Base-by-base conservation (phyloP, 2,329 filamentous ascomycete genomes). In the Penicillium sp. region DNA sequence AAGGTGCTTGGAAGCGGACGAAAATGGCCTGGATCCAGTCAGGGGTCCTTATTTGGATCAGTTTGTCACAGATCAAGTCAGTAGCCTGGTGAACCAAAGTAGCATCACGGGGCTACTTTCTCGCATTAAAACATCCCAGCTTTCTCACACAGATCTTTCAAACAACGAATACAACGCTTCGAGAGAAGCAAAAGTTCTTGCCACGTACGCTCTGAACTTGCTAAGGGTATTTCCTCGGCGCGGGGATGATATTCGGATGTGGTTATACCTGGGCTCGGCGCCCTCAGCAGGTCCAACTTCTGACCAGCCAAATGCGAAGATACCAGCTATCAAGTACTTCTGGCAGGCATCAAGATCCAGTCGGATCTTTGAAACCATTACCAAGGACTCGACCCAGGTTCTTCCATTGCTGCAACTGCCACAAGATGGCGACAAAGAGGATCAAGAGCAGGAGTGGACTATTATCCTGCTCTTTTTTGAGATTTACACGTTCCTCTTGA, bases 231-330 rank as follows among this genome's bases (percentile, higher is more conserved):
- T 97, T 64, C 92, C 93, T 9, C 79, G 82, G 7, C 84, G 86
- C 58, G 88, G 87, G 4, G 93, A 97, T 69, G 92, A 97, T 58
- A 95, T 97, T 59, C 88, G 93, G 23, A 96, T 97, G 91, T 93
- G 91, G 78, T 80, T 97, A 0, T 97, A 94, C 69, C 82, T 94
- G 41, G 90, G 91, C 0, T 86, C 89, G 43, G 80, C 89, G 5
- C 70, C 62, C 60, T 77, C 63, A 21, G 59, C 76, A 69, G 51
- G 73, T 68, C 64, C 76, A 58, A 60, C 62, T 9, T 60, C 72
- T 29, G 68, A 68, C 9, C 66, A 71, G 6, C 71, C 60, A 23
- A 62, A 64, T 67, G 62, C 57, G 59, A 77, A 70, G 60, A 70
- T 87, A 9, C 89, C 90, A 0, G 86, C 89, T 0, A 86, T 93